Conservation (phyloP, 805 yeast genomes). For the Monosporozyma yasuniensis region DNA sequence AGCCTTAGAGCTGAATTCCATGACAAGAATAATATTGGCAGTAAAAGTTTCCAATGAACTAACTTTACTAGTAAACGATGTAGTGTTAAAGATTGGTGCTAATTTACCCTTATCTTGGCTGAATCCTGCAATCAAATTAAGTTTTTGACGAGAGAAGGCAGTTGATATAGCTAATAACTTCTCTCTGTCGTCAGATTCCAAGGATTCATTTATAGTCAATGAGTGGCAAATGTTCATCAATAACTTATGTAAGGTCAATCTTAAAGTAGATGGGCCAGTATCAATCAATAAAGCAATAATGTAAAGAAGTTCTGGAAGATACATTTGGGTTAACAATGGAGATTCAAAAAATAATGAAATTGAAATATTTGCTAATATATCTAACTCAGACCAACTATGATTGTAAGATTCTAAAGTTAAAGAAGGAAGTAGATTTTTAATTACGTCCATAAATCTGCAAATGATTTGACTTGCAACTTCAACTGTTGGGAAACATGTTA, state of each 20-base stretch:
- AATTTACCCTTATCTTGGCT: constrained; percentile 40
- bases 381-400: constrained; percentile 57
- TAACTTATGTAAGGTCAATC: constrained; percentile 49
- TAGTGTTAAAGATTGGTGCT: constrained; percentile 24
- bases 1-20: constrained; percentile 37
- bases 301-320: constrained; percentile 59
- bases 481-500: constrained; percentile 55
- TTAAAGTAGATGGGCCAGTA: constrained; percentile 42
- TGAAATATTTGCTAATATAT: constrained; percentile 52
- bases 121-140: constrained; percentile 57
- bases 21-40: constrained; percentile 42
- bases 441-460: constrained; percentile 43
- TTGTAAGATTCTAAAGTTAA: constrained; percentile 32
- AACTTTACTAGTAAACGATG: constrained; percentile 30
- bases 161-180: constrained; percentile 38
- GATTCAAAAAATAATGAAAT: constrained; percentile 63
- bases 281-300: constrained; percentile 49
- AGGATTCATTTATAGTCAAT: constrained; percentile 46
- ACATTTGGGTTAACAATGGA: constrained; percentile 46
- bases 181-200: constrained; percentile 32
- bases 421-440: constrained; percentile 40
- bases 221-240: constrained; percentile 63
- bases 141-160: constrained; percentile 45
- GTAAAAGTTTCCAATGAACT: constrained; percentile 47
- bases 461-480: constrained; percentile 59